These are phyloP conservation scores for Lentinula novae-zelandiae DNA, from an alignment of 1,284 basidiomycete species.

Conservation along the genomic window DNA sequence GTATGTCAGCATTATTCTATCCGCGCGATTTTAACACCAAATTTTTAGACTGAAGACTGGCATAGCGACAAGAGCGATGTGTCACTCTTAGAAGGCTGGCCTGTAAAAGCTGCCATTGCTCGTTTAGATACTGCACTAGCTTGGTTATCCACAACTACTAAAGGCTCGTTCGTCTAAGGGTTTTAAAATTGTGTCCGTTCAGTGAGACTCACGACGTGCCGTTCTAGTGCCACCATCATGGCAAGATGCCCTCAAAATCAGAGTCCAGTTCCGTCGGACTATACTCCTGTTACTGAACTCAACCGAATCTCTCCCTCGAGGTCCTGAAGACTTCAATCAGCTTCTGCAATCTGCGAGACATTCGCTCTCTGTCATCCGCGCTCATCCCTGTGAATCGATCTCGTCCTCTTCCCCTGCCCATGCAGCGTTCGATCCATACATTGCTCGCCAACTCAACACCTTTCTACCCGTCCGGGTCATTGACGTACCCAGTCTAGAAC, in stretches of 20 bases:
- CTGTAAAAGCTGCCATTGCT: slow-evolving; percentile 54
- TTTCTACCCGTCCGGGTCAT: slow-evolving; percentile 71
- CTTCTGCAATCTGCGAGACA: slow-evolving; percentile 39
- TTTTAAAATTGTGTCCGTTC: not conserved
- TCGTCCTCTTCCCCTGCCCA: slow-evolving; percentile 41
- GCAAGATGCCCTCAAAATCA: slow-evolving; percentile 46
- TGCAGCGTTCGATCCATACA: slow-evolving; percentile 65
- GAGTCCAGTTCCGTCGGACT: slow-evolving; percentile 45
- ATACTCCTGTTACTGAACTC: not conserved
- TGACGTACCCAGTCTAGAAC: slow-evolving; percentile 42
- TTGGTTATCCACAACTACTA: slow-evolving; percentile 43
- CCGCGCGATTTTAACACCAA: slow-evolving; percentile 12
- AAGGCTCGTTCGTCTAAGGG: slow-evolving; percentile 30
- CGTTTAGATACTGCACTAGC: slow-evolving; percentile 58
- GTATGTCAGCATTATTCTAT: slow-evolving; percentile 41
- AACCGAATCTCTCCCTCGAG: not conserved
- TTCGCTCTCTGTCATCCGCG: slow-evolving; percentile 38
- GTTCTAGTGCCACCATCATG: slow-evolving; percentile 37
- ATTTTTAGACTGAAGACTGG: slow-evolving; percentile 77
- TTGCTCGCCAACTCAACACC: slow-evolving; percentile 67
- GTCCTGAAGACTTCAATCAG: slow-evolving; percentile 28
- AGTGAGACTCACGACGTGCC: not conserved
- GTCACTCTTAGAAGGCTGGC: slow-evolving; percentile 67
- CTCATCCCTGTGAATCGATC: slow-evolving; percentile 29
- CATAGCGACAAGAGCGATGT: slow-evolving; percentile 85